A percentile compares a stretch with the other conserved stretches of the same genome.
These are phyloP conservation scores for Wickerhamomyces strasburgensis DNA, from an alignment of 805 yeast species.

Conservation along the genomic window DNA sequence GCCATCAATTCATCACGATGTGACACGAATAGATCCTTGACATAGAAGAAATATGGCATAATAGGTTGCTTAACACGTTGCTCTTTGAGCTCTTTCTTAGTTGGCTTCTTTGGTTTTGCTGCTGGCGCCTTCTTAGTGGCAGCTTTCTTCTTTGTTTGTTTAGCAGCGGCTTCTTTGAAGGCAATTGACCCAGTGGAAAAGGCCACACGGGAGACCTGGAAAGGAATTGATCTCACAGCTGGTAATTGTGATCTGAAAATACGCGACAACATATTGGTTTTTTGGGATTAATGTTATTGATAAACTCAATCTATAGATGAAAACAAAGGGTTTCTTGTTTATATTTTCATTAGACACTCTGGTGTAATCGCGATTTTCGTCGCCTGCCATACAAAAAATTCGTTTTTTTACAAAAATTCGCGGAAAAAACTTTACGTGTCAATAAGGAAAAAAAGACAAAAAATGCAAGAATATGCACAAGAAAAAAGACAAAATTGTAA, in stretches of 20 bases:
- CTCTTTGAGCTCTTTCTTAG: constrained; percentile 1
- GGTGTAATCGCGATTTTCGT: too few relatives aligned
- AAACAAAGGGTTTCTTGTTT: too few relatives aligned
- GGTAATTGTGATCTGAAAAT: not conserved
- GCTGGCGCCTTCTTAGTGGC: constrained; percentile 6
- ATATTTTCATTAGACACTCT: too few relatives aligned
- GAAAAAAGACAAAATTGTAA: not conserved
- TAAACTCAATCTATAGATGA: too few relatives aligned
- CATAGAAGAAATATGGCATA: constrained; percentile 12
- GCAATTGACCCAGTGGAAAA: constrained; percentile 6
- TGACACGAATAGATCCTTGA: constrained; percentile 10
- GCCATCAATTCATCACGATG: constrained; percentile 12
- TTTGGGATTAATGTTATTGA: too few relatives aligned
- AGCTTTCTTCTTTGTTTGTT: constrained; percentile 8
- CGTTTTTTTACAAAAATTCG: too few relatives aligned
- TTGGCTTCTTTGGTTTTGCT: constrained; percentile 1
- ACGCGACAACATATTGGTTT: not conserved
- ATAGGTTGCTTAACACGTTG: constrained; percentile 9
- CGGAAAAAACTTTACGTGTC: too few relatives aligned
- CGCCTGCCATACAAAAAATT: too few relatives aligned
- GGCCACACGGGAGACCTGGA: not conserved
- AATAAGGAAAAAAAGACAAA: too few relatives aligned
- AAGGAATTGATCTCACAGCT: not conserved
- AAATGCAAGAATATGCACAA: too few relatives aligned
- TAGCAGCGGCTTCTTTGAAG: constrained; percentile 4